These are phyloP conservation scores for Hansfordia pulvinata DNA, from an alignment of 2,329 filamentous ascomycete genomes.

Conservation along the genomic window DNA sequence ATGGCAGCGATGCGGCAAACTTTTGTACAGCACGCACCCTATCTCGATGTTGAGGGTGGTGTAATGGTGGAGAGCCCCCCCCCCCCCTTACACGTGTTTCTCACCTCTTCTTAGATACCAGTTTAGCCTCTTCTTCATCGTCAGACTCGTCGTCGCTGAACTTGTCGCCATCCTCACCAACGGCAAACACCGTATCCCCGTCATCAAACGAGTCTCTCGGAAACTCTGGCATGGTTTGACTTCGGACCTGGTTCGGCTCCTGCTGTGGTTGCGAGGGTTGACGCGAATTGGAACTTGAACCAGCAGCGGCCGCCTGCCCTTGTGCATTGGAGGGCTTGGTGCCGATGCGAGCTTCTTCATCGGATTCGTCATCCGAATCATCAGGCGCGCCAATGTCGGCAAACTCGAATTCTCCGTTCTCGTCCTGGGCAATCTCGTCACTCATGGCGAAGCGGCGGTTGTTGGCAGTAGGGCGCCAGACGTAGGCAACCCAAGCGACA, in stretches of 20 bases:
- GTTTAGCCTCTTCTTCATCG: slow-evolving; percentile 41
- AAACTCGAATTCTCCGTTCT: slow-evolving; percentile 91
- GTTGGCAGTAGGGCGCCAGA: slow-evolving; percentile 94
- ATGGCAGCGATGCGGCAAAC: no score
- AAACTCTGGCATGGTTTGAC: slow-evolving; percentile 31
- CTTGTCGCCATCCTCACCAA: slow-evolving; percentile 72
- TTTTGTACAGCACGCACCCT: no score
- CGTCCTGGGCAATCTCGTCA: slow-evolving; percentile 96
- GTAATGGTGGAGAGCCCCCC: no score
- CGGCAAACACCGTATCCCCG: slow-evolving; percentile 90
- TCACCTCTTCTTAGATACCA: slow-evolving; percentile 33
- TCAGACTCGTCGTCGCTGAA: slow-evolving; percentile 61
- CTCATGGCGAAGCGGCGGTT: slow-evolving; percentile 98
- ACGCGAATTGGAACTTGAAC: no score
- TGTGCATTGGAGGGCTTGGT: slow-evolving; percentile 20
- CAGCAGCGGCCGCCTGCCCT: no score
- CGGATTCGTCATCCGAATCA: slow-evolving; percentile 45
- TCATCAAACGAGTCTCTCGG: slow-evolving; percentile 50
- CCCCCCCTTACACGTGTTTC: no score
- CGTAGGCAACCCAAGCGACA: slow-evolving; percentile 82
- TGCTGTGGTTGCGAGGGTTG: no score
- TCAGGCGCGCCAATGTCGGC: slow-evolving; percentile 72
- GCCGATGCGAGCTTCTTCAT: slow-evolving; percentile 40
- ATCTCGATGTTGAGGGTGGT: no score
- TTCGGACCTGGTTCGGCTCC: slow-evolving; percentile 10